A percentile compares a stretch with the other conserved stretches of the same genome.
These are phyloP conservation scores for Pyropia yezoensis DNA, from an alignment of 23 red algal genomes.

Conservation along the genomic window DNA sequence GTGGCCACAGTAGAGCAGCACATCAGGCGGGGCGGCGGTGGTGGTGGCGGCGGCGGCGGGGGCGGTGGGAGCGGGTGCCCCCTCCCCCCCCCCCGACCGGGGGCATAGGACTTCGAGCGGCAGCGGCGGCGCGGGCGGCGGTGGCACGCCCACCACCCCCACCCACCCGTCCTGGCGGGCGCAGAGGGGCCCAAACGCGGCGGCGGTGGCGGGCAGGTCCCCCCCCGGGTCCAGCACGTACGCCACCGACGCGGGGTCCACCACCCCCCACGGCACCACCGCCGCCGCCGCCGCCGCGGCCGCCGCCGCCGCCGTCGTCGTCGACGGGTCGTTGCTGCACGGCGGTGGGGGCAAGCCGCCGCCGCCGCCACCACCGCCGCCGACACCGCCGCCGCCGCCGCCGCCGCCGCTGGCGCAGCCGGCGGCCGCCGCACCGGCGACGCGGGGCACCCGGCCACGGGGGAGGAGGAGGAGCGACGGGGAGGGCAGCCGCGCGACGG, in stretches of 20 bases:
- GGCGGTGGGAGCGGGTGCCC: background rate
- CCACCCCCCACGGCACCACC: background rate
- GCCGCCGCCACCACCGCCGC: no score
- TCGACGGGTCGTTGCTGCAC: no score
- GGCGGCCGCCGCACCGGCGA: no score
- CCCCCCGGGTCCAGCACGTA: slow-evolving; percentile 77
- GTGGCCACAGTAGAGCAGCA: slow-evolving; percentile 91
- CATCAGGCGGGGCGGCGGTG: slow-evolving; percentile 13
- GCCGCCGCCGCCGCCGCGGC: no score
- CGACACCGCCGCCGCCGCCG: no score
- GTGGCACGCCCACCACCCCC: slow-evolving; percentile 23
- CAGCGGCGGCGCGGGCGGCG: background rate
- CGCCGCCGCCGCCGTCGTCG: no score
- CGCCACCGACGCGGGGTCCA: slow-evolving; percentile 16
- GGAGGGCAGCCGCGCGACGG: slow-evolving; percentile 21
- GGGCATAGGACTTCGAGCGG: no score
- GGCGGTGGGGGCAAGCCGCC: no score
- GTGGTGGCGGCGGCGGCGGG: slow-evolving; percentile 2
- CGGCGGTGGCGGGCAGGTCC: slow-evolving; percentile 57
- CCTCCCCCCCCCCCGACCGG: no score
- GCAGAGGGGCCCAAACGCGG: slow-evolving; percentile 26
- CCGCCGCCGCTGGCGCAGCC: background rate
- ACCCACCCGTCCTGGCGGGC: slow-evolving; percentile 11
- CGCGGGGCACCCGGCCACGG: slow-evolving; percentile 1
- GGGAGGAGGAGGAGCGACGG: slow-evolving; percentile 16